phyloP scores from a whole-genome alignment of 1,284 basidiomycete species.

The Boletus sp. region DNA sequence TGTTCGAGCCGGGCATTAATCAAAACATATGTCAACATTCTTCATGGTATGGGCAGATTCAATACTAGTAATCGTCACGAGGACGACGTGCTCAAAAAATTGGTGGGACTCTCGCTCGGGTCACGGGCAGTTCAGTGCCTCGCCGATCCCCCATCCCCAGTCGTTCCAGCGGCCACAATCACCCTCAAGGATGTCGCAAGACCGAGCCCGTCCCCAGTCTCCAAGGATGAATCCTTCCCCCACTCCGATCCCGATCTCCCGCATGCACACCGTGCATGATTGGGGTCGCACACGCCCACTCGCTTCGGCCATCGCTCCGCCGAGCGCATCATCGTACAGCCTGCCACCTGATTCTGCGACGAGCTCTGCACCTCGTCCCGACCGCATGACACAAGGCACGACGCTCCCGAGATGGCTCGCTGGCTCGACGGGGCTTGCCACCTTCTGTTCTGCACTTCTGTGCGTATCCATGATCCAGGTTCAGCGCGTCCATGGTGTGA shows the following conservation, averaged over 20 bases:
- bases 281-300: slow-evolving; percentile 31
- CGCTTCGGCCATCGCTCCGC: slow-evolving; percentile 33
- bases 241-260: slow-evolving; percentile 31
- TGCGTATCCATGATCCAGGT: slow-evolving; percentile 25
- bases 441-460: slow-evolving; percentile 22
- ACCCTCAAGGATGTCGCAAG: slow-evolving; percentile 18
- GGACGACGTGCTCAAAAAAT: slow-evolving; percentile 39
- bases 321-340: slow-evolving; percentile 7
- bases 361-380: slow-evolving; percentile 7
- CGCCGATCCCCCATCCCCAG: slow-evolving; percentile 30
- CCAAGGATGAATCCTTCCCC: slow-evolving; percentile 38
- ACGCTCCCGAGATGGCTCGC: slow-evolving; percentile 25
- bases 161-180: slow-evolving; percentile 27
- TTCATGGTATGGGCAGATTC: neutral
- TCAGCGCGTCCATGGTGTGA: slow-evolving; percentile 13
- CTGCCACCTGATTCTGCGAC: slow-evolving; percentile 25
- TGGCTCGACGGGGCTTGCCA: slow-evolving; percentile 12
- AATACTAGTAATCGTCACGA: slow-evolving; percentile 28
- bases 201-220: slow-evolving; percentile 32
- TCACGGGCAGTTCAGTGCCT: slow-evolving; percentile 37
- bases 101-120: slow-evolving; percentile 28
- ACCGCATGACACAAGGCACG: slow-evolving; percentile 5
- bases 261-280: slow-evolving; percentile 29
- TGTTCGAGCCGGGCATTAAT: slow-evolving; percentile 5
- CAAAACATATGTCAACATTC: slow-evolving; percentile 37